Evolutionary conservation across 1,284 basidiomycete species (phyloP), one percentile per base, ranked within the genome.

Genomic region (Abortiporus biennis): DNA sequence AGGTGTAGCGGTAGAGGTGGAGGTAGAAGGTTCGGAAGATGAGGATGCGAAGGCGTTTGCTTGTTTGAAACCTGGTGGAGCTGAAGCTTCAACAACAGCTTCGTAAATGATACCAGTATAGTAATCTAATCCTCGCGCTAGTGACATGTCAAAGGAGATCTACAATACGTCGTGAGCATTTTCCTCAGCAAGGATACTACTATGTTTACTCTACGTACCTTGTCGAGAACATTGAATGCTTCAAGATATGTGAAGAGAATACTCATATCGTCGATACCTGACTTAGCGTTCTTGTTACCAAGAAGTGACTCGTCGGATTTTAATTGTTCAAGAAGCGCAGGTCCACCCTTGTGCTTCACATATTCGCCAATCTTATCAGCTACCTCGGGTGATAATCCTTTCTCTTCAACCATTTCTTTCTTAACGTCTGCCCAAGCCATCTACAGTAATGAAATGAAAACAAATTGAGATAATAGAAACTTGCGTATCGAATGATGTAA

Each of bases 51-150:
- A 57, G 4, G 72, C 66, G 56, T 77, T 68, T 50, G 74, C 66
- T 17, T 66, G 51, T 49, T 74, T 71, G 68, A 89, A 79, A 6
- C 80, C 79, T 1, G 95, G 92, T 1, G 95, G 93, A 0, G 94
- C 93, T 6, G 93, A 97, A 1, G 83, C 90, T 55, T 91, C 91
- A 19, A 92, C 90, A 54, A 93, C 78, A 31, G 92, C 96, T 67
- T 99, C 96, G 69, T 97, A 98, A 62, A 99, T 99, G 57, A 99
- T 84, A 30, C 96, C 95, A 1, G 95, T 99, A 68, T 99, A 98
- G 67, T 99, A 99, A 65, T 99, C 96, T 27, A 99, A 76, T 19
- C 95, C 95, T 25, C 96, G 84, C 6, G 96, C 96, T 17, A 99
- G 79, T 6, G 92, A 95, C 54, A 99, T 78, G 65, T 99, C 95